phyloP scores from a whole-genome alignment of 1,284 basidiomycete genomes.

The Malassezia japonica region DNA sequence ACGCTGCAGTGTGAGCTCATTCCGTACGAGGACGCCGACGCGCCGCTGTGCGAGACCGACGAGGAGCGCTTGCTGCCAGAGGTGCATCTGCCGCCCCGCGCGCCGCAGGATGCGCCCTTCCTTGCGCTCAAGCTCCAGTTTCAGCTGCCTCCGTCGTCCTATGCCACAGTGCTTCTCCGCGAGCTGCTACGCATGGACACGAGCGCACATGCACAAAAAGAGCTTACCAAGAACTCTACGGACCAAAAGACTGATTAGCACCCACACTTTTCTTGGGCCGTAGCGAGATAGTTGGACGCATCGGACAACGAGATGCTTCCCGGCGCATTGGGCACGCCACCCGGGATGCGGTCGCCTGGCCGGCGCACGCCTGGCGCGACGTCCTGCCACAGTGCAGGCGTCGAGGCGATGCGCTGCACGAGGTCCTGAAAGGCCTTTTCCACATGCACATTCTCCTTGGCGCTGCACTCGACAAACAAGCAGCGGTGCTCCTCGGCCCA shows the following conservation, averaged over 20 bases:
- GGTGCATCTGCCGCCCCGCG: neutral
- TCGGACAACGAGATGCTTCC: conserved; percentile 31
- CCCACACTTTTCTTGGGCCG: conserved; percentile 28
- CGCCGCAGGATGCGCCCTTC: conserved; percentile 7
- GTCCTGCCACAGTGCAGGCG: conserved; percentile 37
- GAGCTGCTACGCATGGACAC: conserved; percentile 45
- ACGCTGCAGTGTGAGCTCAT: conserved; percentile 70
- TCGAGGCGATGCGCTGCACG: conserved; percentile 40
- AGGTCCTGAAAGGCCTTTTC: conserved; percentile 44
- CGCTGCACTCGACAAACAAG: conserved; percentile 67
- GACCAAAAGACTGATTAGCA: conserved; percentile 20
- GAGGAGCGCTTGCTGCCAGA: conserved; percentile 69
- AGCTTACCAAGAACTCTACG: conserved; percentile 3
- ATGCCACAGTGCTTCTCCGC: conserved; percentile 44
- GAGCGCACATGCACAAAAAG: conserved; percentile 12
- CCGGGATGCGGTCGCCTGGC: conserved; percentile 45
- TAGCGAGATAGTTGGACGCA: conserved; percentile 21
- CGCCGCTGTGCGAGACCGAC: conserved; percentile 81
- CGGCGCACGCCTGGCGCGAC: conserved; percentile 30
- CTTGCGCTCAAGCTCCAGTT: conserved; percentile 36
- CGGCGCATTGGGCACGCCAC: conserved; percentile 35
- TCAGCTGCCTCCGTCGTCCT: conserved; percentile 36
- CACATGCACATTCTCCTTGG: conserved; percentile 41
- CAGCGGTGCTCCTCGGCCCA: conserved; percentile 74
- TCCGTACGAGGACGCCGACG: conserved; percentile 83